A percentile compares a stretch with the other conserved stretches of the same genome.
Conservation (phyloP, 148 eudicot genomes). For the Linanthus parryae region DNA sequence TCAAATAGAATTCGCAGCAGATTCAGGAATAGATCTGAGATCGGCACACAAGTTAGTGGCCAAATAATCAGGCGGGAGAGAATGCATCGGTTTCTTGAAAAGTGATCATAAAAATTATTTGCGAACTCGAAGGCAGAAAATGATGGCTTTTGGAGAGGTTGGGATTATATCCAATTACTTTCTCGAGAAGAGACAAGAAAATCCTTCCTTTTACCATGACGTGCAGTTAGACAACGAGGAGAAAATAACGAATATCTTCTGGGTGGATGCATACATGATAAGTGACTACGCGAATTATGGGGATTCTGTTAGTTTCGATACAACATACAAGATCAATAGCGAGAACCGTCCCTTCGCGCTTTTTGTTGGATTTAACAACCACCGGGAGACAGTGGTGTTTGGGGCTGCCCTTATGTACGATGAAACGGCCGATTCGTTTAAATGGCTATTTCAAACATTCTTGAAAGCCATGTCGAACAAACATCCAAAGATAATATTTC, state of each 20-base stretch:
- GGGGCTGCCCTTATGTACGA: slow-evolving; percentile 23
- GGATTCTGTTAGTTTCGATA: slow-evolving; percentile 17
- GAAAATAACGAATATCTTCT: slow-evolving; percentile 17
- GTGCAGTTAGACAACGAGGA: slow-evolving; percentile 20
- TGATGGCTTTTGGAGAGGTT: slow-evolving; percentile 15
- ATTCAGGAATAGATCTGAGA: slow-evolving; percentile 6
- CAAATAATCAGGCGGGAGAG: slow-evolving; percentile 5
- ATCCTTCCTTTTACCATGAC: slow-evolving; percentile 15
- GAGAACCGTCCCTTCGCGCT: slow-evolving; percentile 12
- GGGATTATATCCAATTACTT: slow-evolving; percentile 15
- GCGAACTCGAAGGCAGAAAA: slow-evolving; percentile 8
- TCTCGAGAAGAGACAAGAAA: slow-evolving; percentile 16
- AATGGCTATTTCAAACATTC: slow-evolving; percentile 19
- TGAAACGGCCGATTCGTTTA: slow-evolving; percentile 15
- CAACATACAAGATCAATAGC: slow-evolving; percentile 10
- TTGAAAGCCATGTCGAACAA: slow-evolving; percentile 13
- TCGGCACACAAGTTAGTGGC: slow-evolving; percentile 11
- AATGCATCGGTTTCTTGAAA: slow-evolving; percentile 2
- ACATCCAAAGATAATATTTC: slow-evolving; percentile 16
- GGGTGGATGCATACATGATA: slow-evolving; percentile 22
- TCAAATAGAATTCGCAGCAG: slow-evolving; percentile 3
- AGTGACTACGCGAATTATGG: slow-evolving; percentile 14
- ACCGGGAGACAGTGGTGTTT: slow-evolving; percentile 15
- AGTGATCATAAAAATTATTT: slow-evolving; percentile 2
- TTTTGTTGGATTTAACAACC: slow-evolving; percentile 19